phyloP scores from a whole-genome alignment of 805 yeast species.

The Hanseniaspora vineae region DNA sequence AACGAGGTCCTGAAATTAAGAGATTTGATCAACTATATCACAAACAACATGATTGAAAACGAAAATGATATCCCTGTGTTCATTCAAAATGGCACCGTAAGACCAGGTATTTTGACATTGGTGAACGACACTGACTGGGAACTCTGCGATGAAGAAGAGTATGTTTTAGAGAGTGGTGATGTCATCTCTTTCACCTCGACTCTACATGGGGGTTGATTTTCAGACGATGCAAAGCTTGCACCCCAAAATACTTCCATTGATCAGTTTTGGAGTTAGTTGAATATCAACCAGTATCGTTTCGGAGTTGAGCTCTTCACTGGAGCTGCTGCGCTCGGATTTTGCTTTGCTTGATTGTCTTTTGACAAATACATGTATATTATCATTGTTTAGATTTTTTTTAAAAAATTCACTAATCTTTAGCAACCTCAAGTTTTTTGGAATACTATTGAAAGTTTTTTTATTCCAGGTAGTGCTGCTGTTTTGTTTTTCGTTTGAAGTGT shows the following conservation, averaged over 20 bases:
- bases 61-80: constrained; percentile 59
- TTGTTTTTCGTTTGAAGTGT: background rate
- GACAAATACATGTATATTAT: constrained; percentile 4
- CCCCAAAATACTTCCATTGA: background rate
- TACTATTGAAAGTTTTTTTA: background rate
- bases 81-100: constrained; percentile 64
- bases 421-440: constrained; percentile 17
- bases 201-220: constrained; percentile 71
- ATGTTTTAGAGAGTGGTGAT: constrained; percentile 65
- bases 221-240: background rate
- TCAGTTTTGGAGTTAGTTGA: constrained; percentile 29
- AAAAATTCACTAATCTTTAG: constrained; percentile 33
- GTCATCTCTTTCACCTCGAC: constrained; percentile 82
- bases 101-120: constrained; percentile 87
- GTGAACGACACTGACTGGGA: constrained; percentile 97
- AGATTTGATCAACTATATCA: constrained; percentile 45
- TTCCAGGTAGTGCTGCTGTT: background rate
- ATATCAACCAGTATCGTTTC: background rate
- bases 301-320: constrained; percentile 19
- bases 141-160: constrained; percentile 75
- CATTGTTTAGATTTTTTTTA: constrained; percentile 23
- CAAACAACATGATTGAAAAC: constrained; percentile 41
- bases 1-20: constrained; percentile 17
- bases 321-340: constrained; percentile 10
- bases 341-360: no score